These are phyloP conservation scores for Alloteropsis semialata DNA, from an alignment of 176 grass and related monocot genomes.

Conservation along the genomic window DNA sequence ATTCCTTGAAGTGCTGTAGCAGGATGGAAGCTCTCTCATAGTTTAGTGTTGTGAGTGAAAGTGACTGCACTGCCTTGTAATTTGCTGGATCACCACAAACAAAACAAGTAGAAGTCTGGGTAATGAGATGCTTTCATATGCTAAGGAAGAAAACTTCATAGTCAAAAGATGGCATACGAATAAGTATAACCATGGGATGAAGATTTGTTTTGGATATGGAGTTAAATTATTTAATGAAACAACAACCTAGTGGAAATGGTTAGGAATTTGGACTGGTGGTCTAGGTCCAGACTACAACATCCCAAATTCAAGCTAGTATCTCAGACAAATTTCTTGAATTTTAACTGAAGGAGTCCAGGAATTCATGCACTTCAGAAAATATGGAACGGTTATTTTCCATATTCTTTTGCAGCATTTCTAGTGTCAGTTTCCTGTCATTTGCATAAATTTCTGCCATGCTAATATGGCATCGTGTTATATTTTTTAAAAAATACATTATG, in stretches of 20 bases:
- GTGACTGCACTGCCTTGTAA: constrained; percentile 83
- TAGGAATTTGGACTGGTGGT: neutral
- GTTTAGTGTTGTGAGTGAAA: constrained; percentile 92
- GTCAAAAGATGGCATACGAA: neutral
- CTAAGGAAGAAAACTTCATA: neutral
- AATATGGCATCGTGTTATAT: neutral
- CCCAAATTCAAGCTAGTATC: constrained; percentile 2
- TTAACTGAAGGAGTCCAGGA: neutral
- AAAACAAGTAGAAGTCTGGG: constrained; percentile 3
- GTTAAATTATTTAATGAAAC: neutral
- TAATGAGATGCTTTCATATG: constrained; percentile 18
- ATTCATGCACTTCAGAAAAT: neutral
- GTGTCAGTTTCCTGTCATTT: neutral
- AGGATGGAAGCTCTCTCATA: constrained; percentile 78
- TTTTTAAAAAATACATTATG: neutral
- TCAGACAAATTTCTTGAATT: neutral
- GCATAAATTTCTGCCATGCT: neutral
- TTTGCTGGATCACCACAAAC: constrained; percentile 70
- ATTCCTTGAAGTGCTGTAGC: constrained; percentile 65
- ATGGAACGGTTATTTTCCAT: neutral
- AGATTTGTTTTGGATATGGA: neutral
- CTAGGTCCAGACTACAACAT: neutral
- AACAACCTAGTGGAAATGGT: neutral
- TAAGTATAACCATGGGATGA: neutral
- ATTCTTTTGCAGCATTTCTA: neutral